phyloP scores from a whole-genome alignment of 371 early-diverging fungal species.

The Rhizomucor pusillus region DNA sequence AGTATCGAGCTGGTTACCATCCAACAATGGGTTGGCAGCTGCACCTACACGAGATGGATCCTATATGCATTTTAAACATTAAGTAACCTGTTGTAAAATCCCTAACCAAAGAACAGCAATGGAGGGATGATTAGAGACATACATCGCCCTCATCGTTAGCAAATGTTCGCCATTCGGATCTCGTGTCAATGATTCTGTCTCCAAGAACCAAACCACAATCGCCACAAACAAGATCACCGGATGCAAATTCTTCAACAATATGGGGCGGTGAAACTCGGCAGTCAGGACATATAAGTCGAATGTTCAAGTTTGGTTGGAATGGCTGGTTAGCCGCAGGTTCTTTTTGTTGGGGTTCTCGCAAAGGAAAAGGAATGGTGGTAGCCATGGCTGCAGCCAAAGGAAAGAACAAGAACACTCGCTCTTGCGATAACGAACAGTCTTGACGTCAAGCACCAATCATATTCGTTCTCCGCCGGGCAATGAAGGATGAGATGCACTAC shows the following conservation, averaged over 20 bases:
- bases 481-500: too few relatives aligned
- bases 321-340: constrained; percentile 22
- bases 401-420: neutral
- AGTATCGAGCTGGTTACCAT: constrained; percentile 91
- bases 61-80: constrained; percentile 15
- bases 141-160: constrained; percentile 90
- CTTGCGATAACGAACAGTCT: too few relatives aligned
- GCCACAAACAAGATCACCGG: constrained; percentile 95
- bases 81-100: too few relatives aligned
- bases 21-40: constrained; percentile 86
- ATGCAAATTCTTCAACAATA: constrained; percentile 96
- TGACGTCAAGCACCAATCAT: too few relatives aligned
- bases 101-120: neutral
- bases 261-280: constrained; percentile 88
- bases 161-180: constrained; percentile 99
- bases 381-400: constrained; percentile 18
- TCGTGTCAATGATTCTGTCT: constrained; percentile 97
- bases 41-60: constrained; percentile 99
- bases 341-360: constrained; percentile 32
- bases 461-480: too few relatives aligned
- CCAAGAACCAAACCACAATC: constrained; percentile 97
- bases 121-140: constrained; percentile 19
- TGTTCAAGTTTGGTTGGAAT: constrained; percentile 59
- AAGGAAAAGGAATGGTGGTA: constrained; percentile 38
- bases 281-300: constrained; percentile 72